These are phyloP conservation scores for Diaporthe nobilis DNA, from an alignment of 2,329 filamentous ascomycete species.

Conservation along the genomic window DNA sequence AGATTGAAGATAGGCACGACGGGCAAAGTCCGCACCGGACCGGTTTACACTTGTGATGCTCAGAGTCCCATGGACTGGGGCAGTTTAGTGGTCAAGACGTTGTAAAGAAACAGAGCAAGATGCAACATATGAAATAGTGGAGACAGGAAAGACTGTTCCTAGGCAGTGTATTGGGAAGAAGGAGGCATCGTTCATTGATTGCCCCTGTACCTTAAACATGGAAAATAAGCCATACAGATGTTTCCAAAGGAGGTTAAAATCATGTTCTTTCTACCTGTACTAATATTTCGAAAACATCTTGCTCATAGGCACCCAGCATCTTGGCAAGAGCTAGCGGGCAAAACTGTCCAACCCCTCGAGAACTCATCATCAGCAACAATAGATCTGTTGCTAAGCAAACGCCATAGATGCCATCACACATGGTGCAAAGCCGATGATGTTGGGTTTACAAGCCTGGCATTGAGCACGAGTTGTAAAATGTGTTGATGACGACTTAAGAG, in stretches of 20 bases:
- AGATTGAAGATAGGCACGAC: slow-evolving; percentile 19
- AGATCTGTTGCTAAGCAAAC: background rate
- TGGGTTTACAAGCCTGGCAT: background rate
- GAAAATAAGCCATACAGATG: background rate
- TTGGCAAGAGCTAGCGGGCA: background rate
- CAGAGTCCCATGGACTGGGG: background rate
- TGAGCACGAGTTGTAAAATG: background rate
- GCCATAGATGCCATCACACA: background rate
- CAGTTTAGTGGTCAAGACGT: background rate
- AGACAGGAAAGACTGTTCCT: background rate
- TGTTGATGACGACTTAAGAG: background rate
- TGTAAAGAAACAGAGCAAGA: background rate
- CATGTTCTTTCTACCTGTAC: background rate
- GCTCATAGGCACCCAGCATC: background rate
- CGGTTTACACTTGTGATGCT: background rate
- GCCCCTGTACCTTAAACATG: background rate
- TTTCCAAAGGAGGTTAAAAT: background rate
- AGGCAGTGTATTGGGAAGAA: background rate
- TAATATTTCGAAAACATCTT: background rate
- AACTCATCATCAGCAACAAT: background rate
- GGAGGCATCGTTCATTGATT: background rate
- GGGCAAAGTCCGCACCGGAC: slow-evolving; percentile 4
- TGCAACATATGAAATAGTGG: background rate
- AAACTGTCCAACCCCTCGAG: background rate
- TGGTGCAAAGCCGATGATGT: background rate